Evolutionary conservation across 768 basidiomycete species (phyloP).

Genomic region (Serendipita sp.): DNA sequence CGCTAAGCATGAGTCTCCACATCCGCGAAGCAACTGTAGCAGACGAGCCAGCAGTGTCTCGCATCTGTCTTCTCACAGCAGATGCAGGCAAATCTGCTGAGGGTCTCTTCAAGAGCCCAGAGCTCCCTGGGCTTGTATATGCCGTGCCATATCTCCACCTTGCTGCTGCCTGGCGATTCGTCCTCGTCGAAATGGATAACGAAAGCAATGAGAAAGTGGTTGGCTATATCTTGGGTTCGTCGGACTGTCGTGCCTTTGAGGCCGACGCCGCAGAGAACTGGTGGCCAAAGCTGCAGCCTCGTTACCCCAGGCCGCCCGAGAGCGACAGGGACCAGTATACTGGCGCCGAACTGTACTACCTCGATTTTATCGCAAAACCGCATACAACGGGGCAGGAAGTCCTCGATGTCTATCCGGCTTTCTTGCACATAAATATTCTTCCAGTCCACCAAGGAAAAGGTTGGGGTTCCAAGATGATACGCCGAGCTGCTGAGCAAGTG

Average conservation of each 20-base stretch:
- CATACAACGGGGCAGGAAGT: constrained; percentile 32
- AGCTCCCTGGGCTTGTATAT: constrained; percentile 43
- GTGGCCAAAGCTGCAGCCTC: constrained; percentile 46
- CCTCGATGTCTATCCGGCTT: constrained; percentile 50
- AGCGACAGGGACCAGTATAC: not conserved
- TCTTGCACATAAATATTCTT: constrained; percentile 23
- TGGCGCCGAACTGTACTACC: constrained; percentile 16
- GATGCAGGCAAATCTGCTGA: constrained; percentile 55
- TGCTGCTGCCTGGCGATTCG: constrained; percentile 33
- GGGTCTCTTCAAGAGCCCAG: constrained; percentile 16
- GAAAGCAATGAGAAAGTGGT: constrained; percentile 29
- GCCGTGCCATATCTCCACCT: constrained; percentile 60
- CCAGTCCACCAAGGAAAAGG: not conserved
- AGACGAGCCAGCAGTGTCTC: constrained; percentile 43
- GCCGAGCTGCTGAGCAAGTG: constrained; percentile 16
- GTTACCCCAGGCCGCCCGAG: constrained; percentile 29
- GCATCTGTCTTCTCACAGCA: constrained; percentile 59
- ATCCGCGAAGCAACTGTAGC: constrained; percentile 40
- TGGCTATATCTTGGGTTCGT: constrained; percentile 54
- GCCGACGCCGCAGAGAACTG: constrained; percentile 35
- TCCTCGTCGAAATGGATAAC: constrained; percentile 34
- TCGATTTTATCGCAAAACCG: constrained; percentile 21
- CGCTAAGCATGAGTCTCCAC: constrained; percentile 20
- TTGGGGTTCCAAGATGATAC: constrained; percentile 2
- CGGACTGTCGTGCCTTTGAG: constrained; percentile 52